Percentiles rank a stretch among this genome's conserved stretches.
Evolutionary conservation across 768 basidiomycete species (phyloP).

Genomic region (Leccinum imitatum): DNA sequence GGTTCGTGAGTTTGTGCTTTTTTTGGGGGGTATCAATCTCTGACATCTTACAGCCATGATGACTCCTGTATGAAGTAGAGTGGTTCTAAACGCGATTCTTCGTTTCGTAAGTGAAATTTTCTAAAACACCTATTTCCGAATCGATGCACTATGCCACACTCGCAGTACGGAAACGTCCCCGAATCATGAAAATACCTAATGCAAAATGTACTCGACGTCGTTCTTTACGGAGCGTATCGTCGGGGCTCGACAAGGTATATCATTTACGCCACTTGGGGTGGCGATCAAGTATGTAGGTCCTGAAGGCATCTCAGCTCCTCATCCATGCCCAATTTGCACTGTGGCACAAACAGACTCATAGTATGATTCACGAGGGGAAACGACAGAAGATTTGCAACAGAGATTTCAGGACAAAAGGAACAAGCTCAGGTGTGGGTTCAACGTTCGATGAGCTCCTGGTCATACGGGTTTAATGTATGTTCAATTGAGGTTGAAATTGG

Average conservation of each 20-base stretch:
- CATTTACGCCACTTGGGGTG: no score
- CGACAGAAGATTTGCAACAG: background rate
- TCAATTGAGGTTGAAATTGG: background rate
- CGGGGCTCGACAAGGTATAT: no score
- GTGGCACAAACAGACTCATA: background rate
- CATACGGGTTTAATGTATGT: background rate
- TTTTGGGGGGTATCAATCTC: background rate
- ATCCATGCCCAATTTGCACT: background rate
- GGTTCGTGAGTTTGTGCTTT: background rate
- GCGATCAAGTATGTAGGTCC: background rate
- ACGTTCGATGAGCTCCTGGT: background rate
- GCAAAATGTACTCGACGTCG: no score
- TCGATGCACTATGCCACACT: background rate
- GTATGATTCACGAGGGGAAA: background rate
- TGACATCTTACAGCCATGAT: background rate
- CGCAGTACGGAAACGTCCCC: background rate
- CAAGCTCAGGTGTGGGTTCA: background rate
- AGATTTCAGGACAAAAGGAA: background rate
- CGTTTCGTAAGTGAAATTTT: background rate
- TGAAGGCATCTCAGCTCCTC: background rate
- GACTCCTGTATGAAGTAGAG: no score
- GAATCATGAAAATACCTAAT: background rate
- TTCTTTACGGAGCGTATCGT: no score
- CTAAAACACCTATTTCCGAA: background rate
- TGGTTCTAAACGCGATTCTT: background rate